These are phyloP conservation scores for Phytophthora cactorum DNA, from an alignment of 352 stramenopile genomes.

Conservation along the genomic window DNA sequence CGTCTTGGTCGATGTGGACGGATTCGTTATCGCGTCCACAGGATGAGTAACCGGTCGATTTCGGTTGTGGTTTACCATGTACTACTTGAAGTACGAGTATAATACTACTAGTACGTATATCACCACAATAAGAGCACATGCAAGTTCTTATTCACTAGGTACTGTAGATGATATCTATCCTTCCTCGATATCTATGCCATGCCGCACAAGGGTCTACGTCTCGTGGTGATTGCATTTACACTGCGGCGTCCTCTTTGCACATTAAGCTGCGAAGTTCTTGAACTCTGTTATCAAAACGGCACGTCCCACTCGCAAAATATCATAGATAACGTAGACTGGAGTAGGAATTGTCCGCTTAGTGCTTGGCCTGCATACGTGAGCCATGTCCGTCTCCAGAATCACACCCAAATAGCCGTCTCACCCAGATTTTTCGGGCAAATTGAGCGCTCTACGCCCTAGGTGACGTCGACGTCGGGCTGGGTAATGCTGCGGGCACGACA, in stretches of 20 bases:
- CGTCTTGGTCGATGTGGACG: too few species aligned
- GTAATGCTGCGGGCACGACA: constrained; percentile 5
- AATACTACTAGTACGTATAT: too few species aligned
- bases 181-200: constrained; percentile 14
- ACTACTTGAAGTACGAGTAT: too few species aligned
- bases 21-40: background rate
- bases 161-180: constrained; percentile 7
- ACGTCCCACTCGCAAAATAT: constrained; percentile 7
- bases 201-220: background rate
- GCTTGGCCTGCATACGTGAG: background rate
- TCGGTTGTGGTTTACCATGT: background rate
- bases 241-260: background rate
- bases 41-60: background rate
- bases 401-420: constrained; percentile 12
- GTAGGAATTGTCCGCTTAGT: background rate
- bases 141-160: constrained; percentile 20
- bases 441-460: constrained; percentile 10
- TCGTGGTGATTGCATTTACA: background rate
- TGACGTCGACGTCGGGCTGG: constrained; percentile 11
- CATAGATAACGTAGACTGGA: constrained; percentile 27
- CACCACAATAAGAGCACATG: background rate
- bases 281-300: constrained; percentile 3
- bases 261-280: background rate
- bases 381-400: constrained; percentile 10
- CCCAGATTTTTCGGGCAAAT: constrained; percentile 13